Evolutionary conservation across 169 alveolate genomes (phyloP).

Genomic region (Plasmodium gallinaceum): DNA sequence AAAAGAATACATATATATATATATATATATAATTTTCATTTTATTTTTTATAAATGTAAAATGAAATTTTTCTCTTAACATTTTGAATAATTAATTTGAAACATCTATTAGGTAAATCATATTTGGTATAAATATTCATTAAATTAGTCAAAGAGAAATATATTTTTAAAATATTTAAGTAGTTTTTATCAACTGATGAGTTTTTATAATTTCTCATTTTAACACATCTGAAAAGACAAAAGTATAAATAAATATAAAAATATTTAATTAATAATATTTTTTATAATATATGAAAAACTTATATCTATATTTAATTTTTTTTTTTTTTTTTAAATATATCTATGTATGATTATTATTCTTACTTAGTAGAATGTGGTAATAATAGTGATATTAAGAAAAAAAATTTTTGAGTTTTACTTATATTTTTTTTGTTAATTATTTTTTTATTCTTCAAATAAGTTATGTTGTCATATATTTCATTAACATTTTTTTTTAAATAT

Average conservation of each 20-base stretch:
- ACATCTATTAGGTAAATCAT: constrained; percentile 13
- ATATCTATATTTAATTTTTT: not conserved
- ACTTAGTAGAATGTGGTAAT: constrained; percentile 20
- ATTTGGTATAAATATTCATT: constrained; percentile 25
- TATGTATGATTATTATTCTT: not conserved
- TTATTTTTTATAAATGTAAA: not conserved
- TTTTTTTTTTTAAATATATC: not conserved
- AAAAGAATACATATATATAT: not conserved
- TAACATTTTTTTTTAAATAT: constrained; percentile 18
- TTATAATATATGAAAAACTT: not conserved
- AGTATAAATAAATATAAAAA: not conserved
- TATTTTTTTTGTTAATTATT: not conserved
- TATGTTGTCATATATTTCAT: constrained; percentile 6
- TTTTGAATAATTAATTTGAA: constrained; percentile 26
- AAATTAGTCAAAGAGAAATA: constrained; percentile 39
- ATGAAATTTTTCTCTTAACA: not conserved
- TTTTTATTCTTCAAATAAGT: not conserved
- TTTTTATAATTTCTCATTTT: constrained; percentile 25
- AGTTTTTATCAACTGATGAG: constrained; percentile 8
- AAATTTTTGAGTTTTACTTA: not conserved
- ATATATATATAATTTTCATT: not conserved
- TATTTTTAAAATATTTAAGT: constrained; percentile 7
- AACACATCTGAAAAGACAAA: constrained; percentile 21
- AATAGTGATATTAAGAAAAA: constrained; percentile 27
- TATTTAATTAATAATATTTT: not conserved